phyloP scores from a whole-genome alignment of 1,284 basidiomycete genomes.

The Cerioporus squamosus region DNA sequence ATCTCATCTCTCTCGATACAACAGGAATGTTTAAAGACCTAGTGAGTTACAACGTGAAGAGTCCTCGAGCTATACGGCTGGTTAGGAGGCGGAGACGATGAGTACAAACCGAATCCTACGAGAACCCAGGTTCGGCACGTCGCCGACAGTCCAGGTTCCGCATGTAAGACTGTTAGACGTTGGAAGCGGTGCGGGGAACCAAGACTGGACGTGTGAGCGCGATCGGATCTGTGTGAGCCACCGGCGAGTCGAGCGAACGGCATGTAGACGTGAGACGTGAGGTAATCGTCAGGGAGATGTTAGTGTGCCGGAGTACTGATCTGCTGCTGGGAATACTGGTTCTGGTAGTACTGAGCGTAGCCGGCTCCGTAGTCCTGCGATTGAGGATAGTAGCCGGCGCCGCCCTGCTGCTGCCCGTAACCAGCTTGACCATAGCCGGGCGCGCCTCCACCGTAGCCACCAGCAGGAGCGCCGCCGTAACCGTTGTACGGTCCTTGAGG shows the following conservation, averaged over 20 bases:
- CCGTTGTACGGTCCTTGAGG: constrained; percentile 39
- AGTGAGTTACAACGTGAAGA: constrained; percentile 21
- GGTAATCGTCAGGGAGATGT: constrained; percentile 19
- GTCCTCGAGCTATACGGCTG: constrained; percentile 7
- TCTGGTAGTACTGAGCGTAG: constrained; percentile 83
- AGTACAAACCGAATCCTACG: constrained; percentile 19
- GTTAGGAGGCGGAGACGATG: constrained; percentile 21
- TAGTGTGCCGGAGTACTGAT: constrained; percentile 54
- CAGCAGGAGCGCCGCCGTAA: constrained; percentile 33
- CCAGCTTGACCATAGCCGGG: constrained; percentile 44
- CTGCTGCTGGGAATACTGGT: constrained; percentile 78
- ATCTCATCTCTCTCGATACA: constrained; percentile 17
- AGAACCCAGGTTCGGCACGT: background rate
- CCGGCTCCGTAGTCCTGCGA: constrained; percentile 47
- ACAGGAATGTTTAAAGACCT: constrained; percentile 17
- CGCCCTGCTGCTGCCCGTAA: constrained; percentile 43
- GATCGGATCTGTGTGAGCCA: constrained; percentile 6
- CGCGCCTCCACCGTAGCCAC: constrained; percentile 29
- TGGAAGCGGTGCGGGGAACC: constrained; percentile 7
- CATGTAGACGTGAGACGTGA: constrained; percentile 16
- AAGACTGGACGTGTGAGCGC: constrained; percentile 11
- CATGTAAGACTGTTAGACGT: constrained; percentile 13
- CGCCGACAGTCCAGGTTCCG: constrained; percentile 3
- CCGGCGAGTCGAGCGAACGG: constrained; percentile 9
- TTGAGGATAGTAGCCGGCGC: constrained; percentile 16